Evolutionary conservation across 306 rosid genomes (phyloP).

Genomic region (Pueraria montana): DNA sequence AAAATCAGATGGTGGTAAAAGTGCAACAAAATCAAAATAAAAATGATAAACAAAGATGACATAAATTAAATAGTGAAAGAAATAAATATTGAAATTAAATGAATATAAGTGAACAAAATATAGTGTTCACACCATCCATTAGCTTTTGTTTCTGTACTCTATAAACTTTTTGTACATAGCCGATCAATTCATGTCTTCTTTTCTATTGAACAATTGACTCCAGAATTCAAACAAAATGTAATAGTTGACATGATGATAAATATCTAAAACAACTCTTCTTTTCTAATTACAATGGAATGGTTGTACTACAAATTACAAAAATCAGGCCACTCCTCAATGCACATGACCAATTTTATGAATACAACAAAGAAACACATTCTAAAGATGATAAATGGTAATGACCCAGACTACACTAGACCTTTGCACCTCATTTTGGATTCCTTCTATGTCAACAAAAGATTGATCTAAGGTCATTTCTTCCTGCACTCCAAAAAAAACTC

Average conservation of each 20-base stretch:
- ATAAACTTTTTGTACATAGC: not conserved
- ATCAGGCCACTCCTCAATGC: not conserved
- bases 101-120: not conserved
- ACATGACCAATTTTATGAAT: not conserved
- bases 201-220: not conserved
- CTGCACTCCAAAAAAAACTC: too few relatives aligned
- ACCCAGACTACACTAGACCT: not conserved
- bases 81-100: not conserved
- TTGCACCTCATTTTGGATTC: not conserved
- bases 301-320: not conserved
- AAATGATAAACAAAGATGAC: too few relatives aligned
- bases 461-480: too few relatives aligned
- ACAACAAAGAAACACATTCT: not conserved
- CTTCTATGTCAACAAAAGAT: not conserved
- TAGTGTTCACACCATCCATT: not conserved
- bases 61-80: too few relatives aligned
- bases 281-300: not conserved
- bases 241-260: not conserved
- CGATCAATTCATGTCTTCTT: not conserved
- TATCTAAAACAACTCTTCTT: not conserved
- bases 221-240: not conserved
- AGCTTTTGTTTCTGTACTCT: not conserved
- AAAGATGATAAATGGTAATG: not conserved
- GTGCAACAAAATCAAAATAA: too few relatives aligned
- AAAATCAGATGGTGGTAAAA: too few relatives aligned